Evolutionary conservation across 2,329 filamentous ascomycete genomes (phyloP), one percentile per base, ranked within the genome.

Genomic region (Colletotrichum godetiae): DNA sequence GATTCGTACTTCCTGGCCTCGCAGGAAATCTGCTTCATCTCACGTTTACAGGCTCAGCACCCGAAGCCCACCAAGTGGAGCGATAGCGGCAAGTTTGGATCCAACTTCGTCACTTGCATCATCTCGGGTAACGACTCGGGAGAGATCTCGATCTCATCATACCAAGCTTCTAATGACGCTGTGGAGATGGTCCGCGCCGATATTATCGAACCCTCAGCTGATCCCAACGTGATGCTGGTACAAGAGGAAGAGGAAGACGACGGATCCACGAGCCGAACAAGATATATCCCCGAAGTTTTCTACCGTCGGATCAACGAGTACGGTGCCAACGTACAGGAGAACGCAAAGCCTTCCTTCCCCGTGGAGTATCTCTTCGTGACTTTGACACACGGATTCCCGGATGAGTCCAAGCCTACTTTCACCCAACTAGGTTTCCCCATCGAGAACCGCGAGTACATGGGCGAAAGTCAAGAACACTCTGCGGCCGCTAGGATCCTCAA

Each of bases 241-340:
- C 95, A 95, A 74, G 93, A 94, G 29, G 96, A 98, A 80, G 94
- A 96, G 72, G 95, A 98, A 77, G 93, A 95, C 64, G 93, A 95
- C 76, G 91, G 86, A 77, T 91, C 86, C 68, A 86, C 84, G 62
- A 92, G 89, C 81, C 91, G 91, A 68, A 92, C 93, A 29, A 90
- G 95, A 78, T 99, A 99, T 80, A 97, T 99, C 27, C 97, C 97
- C 0, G 97, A 99, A 79, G 96, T 99, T 5, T 99, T 98, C 84
- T 99, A 97, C 85, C 92, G 96, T 74, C 92, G 91, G 77, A 95
- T 98, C 83, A 99, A 99, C 82, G 96, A 99, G 82, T 98, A 99
- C 80, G 95, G 95, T 42, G 94, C 93, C 76, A 98, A 96, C 77
- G 97, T 98, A 8, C 97, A 98, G 81, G 95, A 98, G 82, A 98